These are phyloP conservation scores for Zymoseptoria pseudotritici DNA, from an alignment of 2,329 filamentous ascomycete species.

Conservation along the genomic window DNA sequence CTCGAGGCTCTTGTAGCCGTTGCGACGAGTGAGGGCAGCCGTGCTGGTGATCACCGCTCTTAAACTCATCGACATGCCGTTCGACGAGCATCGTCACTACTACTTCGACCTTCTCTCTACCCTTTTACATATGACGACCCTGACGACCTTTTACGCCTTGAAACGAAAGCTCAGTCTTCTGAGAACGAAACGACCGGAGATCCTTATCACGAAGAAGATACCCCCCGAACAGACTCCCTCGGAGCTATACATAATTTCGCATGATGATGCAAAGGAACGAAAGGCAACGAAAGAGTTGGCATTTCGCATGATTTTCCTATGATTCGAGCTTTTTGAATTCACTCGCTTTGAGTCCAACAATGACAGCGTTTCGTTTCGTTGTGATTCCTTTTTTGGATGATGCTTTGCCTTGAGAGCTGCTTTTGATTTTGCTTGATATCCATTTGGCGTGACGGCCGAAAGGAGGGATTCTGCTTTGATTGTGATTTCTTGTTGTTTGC, in stretches of 20 bases:
- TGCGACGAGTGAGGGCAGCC: conserved; percentile 49
- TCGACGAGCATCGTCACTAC: neutral
- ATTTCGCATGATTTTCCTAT: neutral
- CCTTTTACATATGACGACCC: neutral
- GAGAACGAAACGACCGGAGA: neutral
- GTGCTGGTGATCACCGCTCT: conserved; percentile 23
- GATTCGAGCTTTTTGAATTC: neutral
- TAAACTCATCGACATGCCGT: conserved; percentile 23
- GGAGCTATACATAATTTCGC: neutral
- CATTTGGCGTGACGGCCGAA: neutral
- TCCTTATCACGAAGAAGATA: neutral
- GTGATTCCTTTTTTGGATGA: neutral
- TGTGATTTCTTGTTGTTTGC: neutral
- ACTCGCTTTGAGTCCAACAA: neutral
- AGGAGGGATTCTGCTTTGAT: neutral
- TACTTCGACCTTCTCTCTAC: neutral
- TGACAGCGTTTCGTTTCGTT: neutral
- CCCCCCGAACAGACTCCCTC: neutral
- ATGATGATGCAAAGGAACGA: neutral
- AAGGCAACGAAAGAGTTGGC: neutral
- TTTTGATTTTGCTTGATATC: neutral
- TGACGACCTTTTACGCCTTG: conserved; percentile 4
- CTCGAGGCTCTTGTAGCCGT: conserved; percentile 59
- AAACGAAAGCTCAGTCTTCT: neutral
- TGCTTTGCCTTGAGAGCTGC: neutral